Evolutionary conservation across 164 flowering plant genomes (phyloP).

Genomic region (Chimonanthus salicifolius): DNA sequence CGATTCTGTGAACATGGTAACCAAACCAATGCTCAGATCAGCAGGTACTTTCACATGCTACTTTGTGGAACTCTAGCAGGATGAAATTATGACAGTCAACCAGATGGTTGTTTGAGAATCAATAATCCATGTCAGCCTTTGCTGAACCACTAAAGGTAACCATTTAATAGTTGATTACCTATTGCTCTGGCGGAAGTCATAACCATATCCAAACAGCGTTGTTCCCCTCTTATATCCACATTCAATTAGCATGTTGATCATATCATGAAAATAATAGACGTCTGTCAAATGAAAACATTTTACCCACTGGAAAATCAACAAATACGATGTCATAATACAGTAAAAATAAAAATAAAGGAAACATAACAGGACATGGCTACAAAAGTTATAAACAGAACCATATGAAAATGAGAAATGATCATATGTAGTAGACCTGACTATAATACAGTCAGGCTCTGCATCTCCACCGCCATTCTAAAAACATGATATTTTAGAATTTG

Average conservation of each 20-base stretch:
- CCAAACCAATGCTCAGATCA: constrained; percentile 14
- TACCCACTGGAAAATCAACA: constrained; percentile 36
- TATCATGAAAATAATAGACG: constrained; percentile 81
- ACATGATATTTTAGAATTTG: too few species aligned
- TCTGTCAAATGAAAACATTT: constrained; percentile 51
- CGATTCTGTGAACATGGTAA: constrained; percentile 43
- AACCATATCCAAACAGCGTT: constrained; percentile 87
- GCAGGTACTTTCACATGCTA: constrained; percentile 7
- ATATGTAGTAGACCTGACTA: too few species aligned
- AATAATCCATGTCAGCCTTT: constrained; percentile 6
- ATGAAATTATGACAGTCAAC: constrained; percentile 4
- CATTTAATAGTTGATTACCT: constrained; percentile 39
- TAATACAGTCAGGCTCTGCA: too few species aligned
- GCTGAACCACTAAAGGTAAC: background rate
- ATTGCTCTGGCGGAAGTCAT: constrained; percentile 93
- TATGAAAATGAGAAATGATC: too few species aligned
- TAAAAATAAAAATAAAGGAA: background rate
- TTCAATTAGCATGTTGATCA: constrained; percentile 77
- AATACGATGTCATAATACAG: background rate
- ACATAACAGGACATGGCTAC: background rate
- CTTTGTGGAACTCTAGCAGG: constrained; percentile 6
- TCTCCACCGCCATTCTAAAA: too few species aligned
- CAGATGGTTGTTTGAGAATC: constrained; percentile 3
- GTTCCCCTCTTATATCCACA: constrained; percentile 88
- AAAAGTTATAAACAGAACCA: too few species aligned